These are phyloP conservation scores for Aspergillus brunneoviolaceus DNA, from an alignment of 2,329 filamentous ascomycete genomes.

Conservation along the genomic window DNA sequence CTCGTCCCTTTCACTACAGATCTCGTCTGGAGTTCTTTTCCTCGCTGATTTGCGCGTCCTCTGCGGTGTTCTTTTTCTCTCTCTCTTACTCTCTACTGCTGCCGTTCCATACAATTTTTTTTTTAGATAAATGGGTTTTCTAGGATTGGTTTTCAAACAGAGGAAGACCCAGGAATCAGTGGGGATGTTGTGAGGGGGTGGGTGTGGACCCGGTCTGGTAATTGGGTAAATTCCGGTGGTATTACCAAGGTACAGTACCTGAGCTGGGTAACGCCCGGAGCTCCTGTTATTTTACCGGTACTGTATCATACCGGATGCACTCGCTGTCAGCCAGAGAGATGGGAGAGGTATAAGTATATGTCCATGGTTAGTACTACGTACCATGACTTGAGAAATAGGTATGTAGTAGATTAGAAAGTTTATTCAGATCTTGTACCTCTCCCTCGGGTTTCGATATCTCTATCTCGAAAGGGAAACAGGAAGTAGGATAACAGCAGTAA, in stretches of 20 bases:
- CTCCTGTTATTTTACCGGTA: not conserved
- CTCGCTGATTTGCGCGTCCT: constrained; percentile 1
- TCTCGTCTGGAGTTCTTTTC: not conserved
- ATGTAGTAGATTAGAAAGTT: not conserved
- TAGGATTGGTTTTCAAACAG: constrained; percentile 18
- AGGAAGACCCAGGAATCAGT: constrained; percentile 17
- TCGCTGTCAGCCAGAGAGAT: not conserved
- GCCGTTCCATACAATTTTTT: constrained; percentile 7
- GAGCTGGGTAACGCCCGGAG: not conserved
- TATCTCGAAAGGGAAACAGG: not conserved
- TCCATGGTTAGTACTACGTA: no score
- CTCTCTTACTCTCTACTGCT: constrained; percentile 6
- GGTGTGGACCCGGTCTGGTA: constrained; percentile 11
- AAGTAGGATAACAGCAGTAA: not conserved
- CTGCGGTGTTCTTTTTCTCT: not conserved
- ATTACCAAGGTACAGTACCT: not conserved
- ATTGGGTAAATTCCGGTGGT: constrained; percentile 4
- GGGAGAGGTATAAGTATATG: no score
- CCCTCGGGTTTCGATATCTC: not conserved
- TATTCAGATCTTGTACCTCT: not conserved
- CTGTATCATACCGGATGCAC: constrained; percentile 2
- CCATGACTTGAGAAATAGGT: no score
- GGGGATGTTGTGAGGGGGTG: constrained; percentile 16
- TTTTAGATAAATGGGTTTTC: constrained; percentile 20
- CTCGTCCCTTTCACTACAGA: not conserved